Evolutionary conservation across 495 filamentous ascomycete species (phyloP).

Genomic region (Neurospora tetrasperma): DNA sequence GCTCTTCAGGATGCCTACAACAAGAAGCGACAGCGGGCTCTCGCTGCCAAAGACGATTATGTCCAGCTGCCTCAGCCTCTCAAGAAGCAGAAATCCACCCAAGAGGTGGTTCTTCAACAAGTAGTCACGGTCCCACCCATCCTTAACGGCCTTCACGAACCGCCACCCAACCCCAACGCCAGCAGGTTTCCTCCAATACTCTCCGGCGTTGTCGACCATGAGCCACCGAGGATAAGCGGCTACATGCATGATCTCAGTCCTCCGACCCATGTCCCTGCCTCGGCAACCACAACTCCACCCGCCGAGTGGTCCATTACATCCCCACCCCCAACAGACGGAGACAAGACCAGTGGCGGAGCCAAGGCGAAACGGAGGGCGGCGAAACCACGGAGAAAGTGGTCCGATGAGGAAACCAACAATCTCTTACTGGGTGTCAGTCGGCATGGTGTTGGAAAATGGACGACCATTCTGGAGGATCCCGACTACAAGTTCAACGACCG

Average conservation of each 20-base stretch:
- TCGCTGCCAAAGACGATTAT: slow-evolving; percentile 41
- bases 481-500: slow-evolving; percentile 67
- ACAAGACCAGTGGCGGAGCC: slow-evolving; percentile 19
- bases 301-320: not conserved
- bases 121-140: slow-evolving; percentile 40
- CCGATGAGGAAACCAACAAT: slow-evolving; percentile 70
- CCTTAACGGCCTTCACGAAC: slow-evolving; percentile 65
- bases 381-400: slow-evolving; percentile 57
- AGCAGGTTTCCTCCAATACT: slow-evolving; percentile 65
- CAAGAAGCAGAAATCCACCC: slow-evolving; percentile 45
- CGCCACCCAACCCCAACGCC: slow-evolving; percentile 64
- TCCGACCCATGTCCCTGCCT: slow-evolving; percentile 7
- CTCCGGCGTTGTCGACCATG: slow-evolving; percentile 38
- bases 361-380: slow-evolving; percentile 33
- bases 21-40: slow-evolving; percentile 37
- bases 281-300: not conserved
- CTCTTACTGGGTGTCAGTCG: slow-evolving; percentile 66
- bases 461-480: slow-evolving; percentile 64
- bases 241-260: slow-evolving; percentile 17
- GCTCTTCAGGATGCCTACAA: slow-evolving; percentile 22
- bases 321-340: not conserved
- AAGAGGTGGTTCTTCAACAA: slow-evolving; percentile 23
- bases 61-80: slow-evolving; percentile 46
- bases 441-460: slow-evolving; percentile 85
- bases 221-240: slow-evolving; percentile 7